Evolutionary conservation across 2,329 filamentous ascomycete genomes (phyloP).

Genomic region (Aureobasidium sp.): DNA sequence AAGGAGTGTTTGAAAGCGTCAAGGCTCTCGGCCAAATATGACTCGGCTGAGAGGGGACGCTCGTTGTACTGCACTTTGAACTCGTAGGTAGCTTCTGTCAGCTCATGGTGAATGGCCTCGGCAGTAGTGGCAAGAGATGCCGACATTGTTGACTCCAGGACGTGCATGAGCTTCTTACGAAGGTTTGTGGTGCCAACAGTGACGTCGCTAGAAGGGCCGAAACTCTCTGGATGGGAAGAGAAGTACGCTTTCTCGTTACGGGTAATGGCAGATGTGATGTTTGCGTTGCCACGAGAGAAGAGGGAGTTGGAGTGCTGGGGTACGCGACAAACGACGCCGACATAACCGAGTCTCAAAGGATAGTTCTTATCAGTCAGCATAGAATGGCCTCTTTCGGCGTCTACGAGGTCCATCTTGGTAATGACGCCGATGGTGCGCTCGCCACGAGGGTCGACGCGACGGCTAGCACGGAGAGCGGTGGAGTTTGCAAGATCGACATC

Average conservation of each 20-base stretch:
- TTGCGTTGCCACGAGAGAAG: conserved; percentile 75
- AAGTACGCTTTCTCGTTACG: conserved; percentile 89
- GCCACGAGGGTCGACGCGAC: conserved; percentile 85
- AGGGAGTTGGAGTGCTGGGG: conserved; percentile 59
- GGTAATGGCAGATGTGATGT: conserved; percentile 71
- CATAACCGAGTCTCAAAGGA: conserved; percentile 87
- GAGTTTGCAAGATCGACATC: conserved; percentile 98
- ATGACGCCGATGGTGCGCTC: conserved; percentile 98
- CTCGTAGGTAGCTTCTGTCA: conserved; percentile 95
- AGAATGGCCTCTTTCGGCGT: conserved; percentile 66
- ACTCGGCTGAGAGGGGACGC: conserved; percentile 86
- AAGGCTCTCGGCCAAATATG: conserved; percentile 89
- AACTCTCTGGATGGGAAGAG: conserved; percentile 72
- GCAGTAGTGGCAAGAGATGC: conserved; percentile 81
- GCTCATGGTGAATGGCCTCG: conserved; percentile 86
- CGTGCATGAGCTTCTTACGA: conserved; percentile 93
- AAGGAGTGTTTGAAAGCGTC: conserved; percentile 98
- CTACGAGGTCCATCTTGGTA: conserved; percentile 97
- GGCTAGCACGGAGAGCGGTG: conserved; percentile 79
- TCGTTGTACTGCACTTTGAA: conserved; percentile 99
- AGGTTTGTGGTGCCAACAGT: conserved; percentile 78
- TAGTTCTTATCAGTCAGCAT: conserved; percentile 89
- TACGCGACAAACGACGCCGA: conserved; percentile 84
- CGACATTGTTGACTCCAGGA: conserved; percentile 95
- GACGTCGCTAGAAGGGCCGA: conserved; percentile 65